Base-by-base conservation (phyloP, 1,284 basidiomycete species). In the Tranzscheliella williamsii region DNA sequence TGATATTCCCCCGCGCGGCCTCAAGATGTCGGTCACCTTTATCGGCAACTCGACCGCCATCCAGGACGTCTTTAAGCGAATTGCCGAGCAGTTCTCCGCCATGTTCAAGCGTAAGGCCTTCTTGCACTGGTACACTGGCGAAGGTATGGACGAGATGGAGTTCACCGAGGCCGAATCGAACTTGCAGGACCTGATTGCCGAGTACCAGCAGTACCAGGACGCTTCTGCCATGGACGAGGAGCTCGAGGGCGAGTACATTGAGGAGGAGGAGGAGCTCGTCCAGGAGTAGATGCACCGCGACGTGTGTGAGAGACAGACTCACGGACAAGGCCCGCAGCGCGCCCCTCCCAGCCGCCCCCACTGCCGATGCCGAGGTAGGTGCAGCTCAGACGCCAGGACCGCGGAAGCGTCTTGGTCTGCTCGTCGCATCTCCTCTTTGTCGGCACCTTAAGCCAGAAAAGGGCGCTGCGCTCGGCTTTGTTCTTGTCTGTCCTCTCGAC, bases 211-310 rank as follows among this genome's bases (percentile, higher is more conserved):
- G 61, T 73, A 73, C 57, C 62, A 73, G 60, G 58, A 64, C 16
- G 70, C 92, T 24, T 70, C 75, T 22, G 75, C 78, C 61, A 79
- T 81, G 41, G 81, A 73, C 40, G 63, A 67, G 46, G 69, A 81
- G 53, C 79, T 82, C 67, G 71, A 73, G 63, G 66, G 54, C 27
- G 69, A 72, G 44, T 72, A 72, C 67, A 41, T 53, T 26, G 66
- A 72, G 38, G 69, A 68, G 48, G 35, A 48, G 24, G 63, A 66
- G 61, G 62, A 67, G 55, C 51, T 53, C 18, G 41, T 51, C 32
- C 48, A 65, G 48, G 62, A 65, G 56, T 58, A 56, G 24, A 21
- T 24, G 23, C 24, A 7, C 37, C 9, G 9, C n/a, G 27, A 29
- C 9, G n/a, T 29, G 27, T 29, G 27, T 29, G 27, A 11, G 27